These are phyloP conservation scores for Aspergillus coremiiformis DNA, from an alignment of 495 filamentous ascomycete genomes.

Conservation along the genomic window DNA sequence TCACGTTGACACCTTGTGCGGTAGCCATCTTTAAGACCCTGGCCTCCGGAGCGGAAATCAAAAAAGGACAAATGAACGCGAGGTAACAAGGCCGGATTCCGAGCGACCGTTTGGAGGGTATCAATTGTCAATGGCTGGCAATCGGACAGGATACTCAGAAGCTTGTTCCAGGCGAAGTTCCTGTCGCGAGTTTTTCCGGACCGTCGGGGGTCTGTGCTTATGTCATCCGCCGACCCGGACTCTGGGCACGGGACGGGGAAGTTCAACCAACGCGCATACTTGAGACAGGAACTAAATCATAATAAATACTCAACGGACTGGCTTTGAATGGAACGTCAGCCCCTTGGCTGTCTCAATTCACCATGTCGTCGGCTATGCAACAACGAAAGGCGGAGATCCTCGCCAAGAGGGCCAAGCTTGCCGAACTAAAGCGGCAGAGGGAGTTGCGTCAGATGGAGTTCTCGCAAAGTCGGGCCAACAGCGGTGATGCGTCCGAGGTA, in stretches of 20 bases:
- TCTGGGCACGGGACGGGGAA: slow-evolving; percentile 8
- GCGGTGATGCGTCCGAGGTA: slow-evolving; percentile 52
- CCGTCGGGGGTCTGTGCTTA: slow-evolving; percentile 36
- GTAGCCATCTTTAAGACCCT: slow-evolving; percentile 37
- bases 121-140: slow-evolving; percentile 39
- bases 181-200: slow-evolving; percentile 49
- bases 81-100: slow-evolving; percentile 22
- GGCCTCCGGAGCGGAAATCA: slow-evolving; percentile 21
- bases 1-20: slow-evolving; percentile 46
- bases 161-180: slow-evolving; percentile 36
- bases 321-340: background rate
- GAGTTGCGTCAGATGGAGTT: slow-evolving; percentile 72
- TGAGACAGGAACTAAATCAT: slow-evolving; percentile 1
- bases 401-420: slow-evolving; percentile 89
- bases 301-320: background rate
- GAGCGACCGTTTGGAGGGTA: slow-evolving; percentile 30
- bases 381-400: slow-evolving; percentile 89
- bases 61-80: slow-evolving; percentile 13
- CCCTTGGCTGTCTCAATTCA: slow-evolving; percentile 2
- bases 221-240: slow-evolving; percentile 31
- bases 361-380: slow-evolving; percentile 52
- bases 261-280: background rate
- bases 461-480: slow-evolving; percentile 53
- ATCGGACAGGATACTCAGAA: slow-evolving; percentile 19
- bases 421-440: slow-evolving; percentile 87